Base-by-base conservation (phyloP, 192 early-diverging fungal genomes). In the Phycomyces nitens region DNA sequence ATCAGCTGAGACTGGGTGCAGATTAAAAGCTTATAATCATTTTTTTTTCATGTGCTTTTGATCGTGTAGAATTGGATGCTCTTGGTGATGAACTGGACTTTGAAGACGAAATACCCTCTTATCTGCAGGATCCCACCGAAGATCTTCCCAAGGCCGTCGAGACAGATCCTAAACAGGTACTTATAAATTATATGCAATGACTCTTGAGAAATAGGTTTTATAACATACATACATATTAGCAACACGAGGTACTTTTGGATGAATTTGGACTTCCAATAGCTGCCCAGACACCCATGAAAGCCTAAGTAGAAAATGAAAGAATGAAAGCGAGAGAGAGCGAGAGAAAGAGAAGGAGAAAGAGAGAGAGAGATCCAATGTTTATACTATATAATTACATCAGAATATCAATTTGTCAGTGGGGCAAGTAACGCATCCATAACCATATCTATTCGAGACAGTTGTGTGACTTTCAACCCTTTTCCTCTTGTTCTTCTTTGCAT, bases 11-110 rank as follows among this genome's bases (percentile, higher is more conserved):
- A 47, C 4, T 54, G 12, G 26, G 20, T 49, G 26, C 42, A 10
- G 2, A 34, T 2, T 50, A 65, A 56, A 39, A 41, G 34, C 26
- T 14, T 41, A 20, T 65, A n/a, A 38, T 20, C 71, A 52, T 24
- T 29, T n/a, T 34, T 3, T 53, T 22, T 16, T 27, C 53, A 44
- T 43, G 40, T 52, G 10, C 5, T 3, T 8, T 58, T 34, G 16
- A 34, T 34, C 29, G 16, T 56, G 20, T 54, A 82, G 97, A 99
- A 82, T 73, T 99, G 77, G 95, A 99, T 64, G 97, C 95, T 5
- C 85, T 99, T 57, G 94, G 93, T 16, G 94, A 97, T 68, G 97
- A 99, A 56, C 60, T 93, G 52, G 71, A 85, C 40, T 80, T 90
- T 38, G 86, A 90, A 49, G 91, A 94, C 41, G 91, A 87, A 34